Base-by-base conservation (phyloP, 371 early-diverging fungal species). In the Rhizomucor miehei region DNA sequence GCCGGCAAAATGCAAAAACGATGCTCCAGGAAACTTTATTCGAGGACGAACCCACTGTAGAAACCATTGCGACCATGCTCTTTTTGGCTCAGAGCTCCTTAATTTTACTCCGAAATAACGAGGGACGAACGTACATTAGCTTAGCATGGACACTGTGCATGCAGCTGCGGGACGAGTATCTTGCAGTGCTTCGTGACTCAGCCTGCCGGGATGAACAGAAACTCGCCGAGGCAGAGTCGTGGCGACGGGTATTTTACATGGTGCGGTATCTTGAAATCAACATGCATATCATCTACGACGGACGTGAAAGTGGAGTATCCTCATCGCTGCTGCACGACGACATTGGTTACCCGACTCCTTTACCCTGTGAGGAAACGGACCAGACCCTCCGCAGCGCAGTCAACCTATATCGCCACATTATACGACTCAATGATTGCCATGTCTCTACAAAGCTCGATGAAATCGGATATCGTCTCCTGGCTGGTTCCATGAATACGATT, bases 131-230 rank as follows among this genome's bases (percentile, higher is more conserved):
- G 1, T 68, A 65, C 21, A 65, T 63, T 21, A 62, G 57, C 40
- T 46, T 65, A 37, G 66, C 67, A 1, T 76, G 77, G 77, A 55
- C 63, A 6, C 73, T 76, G 71, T 58, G 61, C 1, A 21, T 65
- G 23, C 52, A 63, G 37, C 54, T 76, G 1, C 57, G 63, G 40
- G 59, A 64, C 9, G 44, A 56, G 1, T 70, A 71, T 29, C 29
- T 56, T 21, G 48, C 50, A 1, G 35, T 57, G 20, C 37, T 62
- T 8, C 44, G 54, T 11, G 46, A 60, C 13, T 38, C 57, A 2
- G 16, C 38, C 1, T 46, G 52, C 5, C 19, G 3, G 10, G 35
- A 39, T 12, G 44, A 48, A 36, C 17, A 21, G 48, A 43, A 6
- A 44, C 54, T 62, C 5, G 41, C 57, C 8, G 48, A 58, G 14